phyloP scores from a whole-genome alignment of 306 rosid genomes.

The Corylus avellana region DNA sequence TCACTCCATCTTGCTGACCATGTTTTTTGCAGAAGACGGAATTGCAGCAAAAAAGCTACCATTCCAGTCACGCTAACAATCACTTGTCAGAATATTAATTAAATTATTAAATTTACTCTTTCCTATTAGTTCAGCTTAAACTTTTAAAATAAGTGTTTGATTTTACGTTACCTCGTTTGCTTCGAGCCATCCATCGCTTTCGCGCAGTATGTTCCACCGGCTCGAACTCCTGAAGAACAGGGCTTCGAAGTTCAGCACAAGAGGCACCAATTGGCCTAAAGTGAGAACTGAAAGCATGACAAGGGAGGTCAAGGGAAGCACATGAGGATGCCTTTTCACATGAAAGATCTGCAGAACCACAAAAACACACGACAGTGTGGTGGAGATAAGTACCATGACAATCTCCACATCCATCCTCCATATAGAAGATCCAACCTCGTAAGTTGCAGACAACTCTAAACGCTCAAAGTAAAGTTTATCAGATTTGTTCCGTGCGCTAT shows the following conservation, averaged over 20 bases:
- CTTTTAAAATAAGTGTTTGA: no score
- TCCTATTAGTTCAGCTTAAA: no score
- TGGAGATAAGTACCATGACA: constrained; percentile 52
- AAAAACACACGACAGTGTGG: constrained; percentile 56
- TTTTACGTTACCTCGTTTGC: constrained; percentile 32
- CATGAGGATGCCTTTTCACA: constrained; percentile 46
- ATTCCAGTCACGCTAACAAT: constrained; percentile 40
- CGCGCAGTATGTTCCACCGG: constrained; percentile 24
- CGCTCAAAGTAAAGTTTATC: constrained; percentile 53
- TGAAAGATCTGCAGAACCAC: constrained; percentile 54
- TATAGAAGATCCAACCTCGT: constrained; percentile 22
- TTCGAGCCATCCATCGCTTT: constrained; percentile 51
- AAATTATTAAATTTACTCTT: no score
- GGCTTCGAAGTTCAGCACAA: constrained; percentile 64
- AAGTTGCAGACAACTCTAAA: constrained; percentile 35
- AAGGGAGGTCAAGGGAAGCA: constrained; percentile 56
- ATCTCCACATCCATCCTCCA: constrained; percentile 62
- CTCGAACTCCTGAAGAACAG: constrained; percentile 32
- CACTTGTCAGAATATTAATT: neutral
- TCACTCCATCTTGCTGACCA: constrained; percentile 48
- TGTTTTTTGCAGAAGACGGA: constrained; percentile 52
- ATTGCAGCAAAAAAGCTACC: constrained; percentile 58
- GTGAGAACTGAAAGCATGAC: constrained; percentile 53
- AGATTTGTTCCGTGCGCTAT: constrained; percentile 45
- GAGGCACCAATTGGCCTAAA: constrained; percentile 50